Percentiles rank a stretch among this genome's conserved stretches.
Evolutionary conservation across 129 eudicot genomes (phyloP).

Genomic region (Chrysanthemum seticuspe): DNA sequence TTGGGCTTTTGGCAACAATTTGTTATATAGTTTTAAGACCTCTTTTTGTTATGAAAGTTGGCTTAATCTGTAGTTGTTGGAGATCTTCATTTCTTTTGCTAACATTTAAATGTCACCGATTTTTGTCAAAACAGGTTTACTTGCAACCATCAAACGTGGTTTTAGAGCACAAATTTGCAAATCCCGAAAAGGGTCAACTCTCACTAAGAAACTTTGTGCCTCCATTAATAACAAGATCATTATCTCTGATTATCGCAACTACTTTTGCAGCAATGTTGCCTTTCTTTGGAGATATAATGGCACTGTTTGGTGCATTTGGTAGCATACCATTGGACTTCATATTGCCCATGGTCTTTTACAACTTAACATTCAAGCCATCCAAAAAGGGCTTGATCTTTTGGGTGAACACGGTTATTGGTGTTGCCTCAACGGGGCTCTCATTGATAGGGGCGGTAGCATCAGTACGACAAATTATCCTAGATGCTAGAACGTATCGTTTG

Average conservation of each 20-base stretch:
- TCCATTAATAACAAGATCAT: slow-evolving; percentile 54
- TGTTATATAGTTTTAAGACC: too few relatives aligned
- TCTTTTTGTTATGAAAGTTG: too few relatives aligned
- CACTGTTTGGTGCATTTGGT: slow-evolving; percentile 69
- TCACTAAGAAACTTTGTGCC: slow-evolving; percentile 62
- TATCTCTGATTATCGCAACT: slow-evolving; percentile 55
- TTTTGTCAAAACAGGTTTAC: slow-evolving; percentile 45
- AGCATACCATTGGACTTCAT: slow-evolving; percentile 82
- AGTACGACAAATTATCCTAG: too few relatives aligned
- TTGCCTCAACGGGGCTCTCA: too few relatives aligned
- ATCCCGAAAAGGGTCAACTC: slow-evolving; percentile 51
- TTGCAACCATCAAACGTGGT: slow-evolving; percentile 72
- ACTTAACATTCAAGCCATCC: slow-evolving; percentile 64
- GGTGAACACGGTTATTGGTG: slow-evolving; percentile 52
- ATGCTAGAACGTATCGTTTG: too few relatives aligned
- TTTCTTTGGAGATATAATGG: slow-evolving; percentile 85
- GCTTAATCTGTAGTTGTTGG: too few relatives aligned
- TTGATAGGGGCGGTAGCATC: too few relatives aligned
- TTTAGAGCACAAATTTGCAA: slow-evolving; percentile 57
- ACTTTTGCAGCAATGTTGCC: slow-evolving; percentile 77
- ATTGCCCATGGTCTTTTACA: slow-evolving; percentile 72
- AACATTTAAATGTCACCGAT: too few relatives aligned
- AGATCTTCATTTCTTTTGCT: too few relatives aligned
- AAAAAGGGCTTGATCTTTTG: slow-evolving; percentile 46
- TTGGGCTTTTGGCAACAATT: background rate